These are phyloP conservation scores for Aspergillus floridensis DNA, from an alignment of 2,329 filamentous ascomycete species.

Conservation along the genomic window DNA sequence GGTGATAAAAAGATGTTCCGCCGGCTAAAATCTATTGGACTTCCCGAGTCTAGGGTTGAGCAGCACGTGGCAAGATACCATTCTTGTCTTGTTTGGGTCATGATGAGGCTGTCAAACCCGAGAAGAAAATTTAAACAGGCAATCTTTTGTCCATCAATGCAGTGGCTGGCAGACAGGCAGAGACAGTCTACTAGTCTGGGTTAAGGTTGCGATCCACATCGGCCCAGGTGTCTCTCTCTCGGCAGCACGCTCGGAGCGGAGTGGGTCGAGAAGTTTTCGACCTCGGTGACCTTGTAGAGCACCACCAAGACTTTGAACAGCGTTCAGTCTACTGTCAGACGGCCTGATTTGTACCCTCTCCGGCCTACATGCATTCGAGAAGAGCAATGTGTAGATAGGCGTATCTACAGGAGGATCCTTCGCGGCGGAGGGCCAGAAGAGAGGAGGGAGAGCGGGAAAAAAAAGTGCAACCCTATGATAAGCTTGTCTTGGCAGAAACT, in stretches of 20 bases:
- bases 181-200: neutral
- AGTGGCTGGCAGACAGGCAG: neutral
- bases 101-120: neutral
- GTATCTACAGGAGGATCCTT: neutral
- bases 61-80: neutral
- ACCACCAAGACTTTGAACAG: too few species aligned
- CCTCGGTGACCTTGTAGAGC: too few species aligned
- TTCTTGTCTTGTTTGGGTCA: neutral
- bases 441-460: neutral
- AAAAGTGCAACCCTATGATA: neutral
- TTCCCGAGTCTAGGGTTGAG: neutral
- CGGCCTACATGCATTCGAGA: too few species aligned
- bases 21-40: neutral
- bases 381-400: too few species aligned
- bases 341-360: too few species aligned
- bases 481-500: neutral
- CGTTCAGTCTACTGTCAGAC: too few species aligned
- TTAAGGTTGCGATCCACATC: slow-evolving; percentile 2
- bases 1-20: neutral
- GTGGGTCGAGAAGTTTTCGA: neutral
- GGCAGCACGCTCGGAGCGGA: neutral
- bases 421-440: neutral
- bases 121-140: neutral
- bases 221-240: neutral
- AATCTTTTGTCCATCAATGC: too few species aligned